Evolutionary conservation across 768 basidiomycete genomes (phyloP).

Genomic region (Suillus luteus): DNA sequence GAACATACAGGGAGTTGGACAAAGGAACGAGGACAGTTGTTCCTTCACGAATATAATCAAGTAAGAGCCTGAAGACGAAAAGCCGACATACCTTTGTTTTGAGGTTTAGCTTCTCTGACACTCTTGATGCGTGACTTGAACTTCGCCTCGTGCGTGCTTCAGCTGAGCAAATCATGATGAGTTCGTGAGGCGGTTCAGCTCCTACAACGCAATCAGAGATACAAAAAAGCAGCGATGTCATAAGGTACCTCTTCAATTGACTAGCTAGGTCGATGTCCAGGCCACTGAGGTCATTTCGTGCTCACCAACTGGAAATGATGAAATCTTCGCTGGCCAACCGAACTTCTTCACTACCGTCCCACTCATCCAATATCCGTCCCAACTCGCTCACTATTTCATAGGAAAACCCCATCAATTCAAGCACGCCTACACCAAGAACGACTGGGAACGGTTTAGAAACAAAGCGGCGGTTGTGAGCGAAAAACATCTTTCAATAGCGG

Average conservation of each 20-base stretch:
- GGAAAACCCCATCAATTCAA: too few species aligned
- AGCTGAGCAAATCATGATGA: constrained; percentile 38
- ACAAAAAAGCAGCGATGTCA: too few species aligned
- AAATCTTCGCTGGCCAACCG: background rate
- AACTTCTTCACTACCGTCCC: too few species aligned
- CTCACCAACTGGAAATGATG: background rate
- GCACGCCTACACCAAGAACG: too few species aligned
- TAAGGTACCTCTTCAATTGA: background rate
- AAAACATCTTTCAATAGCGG: too few species aligned
- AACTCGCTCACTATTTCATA: too few species aligned
- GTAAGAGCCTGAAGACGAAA: background rate
- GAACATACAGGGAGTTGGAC: constrained; percentile 94
- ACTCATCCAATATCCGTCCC: too few species aligned
- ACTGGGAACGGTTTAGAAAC: too few species aligned
- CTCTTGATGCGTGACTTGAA: constrained; percentile 87
- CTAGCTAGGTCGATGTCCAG: background rate
- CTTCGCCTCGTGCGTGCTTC: constrained; percentile 89
- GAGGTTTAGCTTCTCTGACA: constrained; percentile 69
- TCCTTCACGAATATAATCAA: constrained; percentile 45
- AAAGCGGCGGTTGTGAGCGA: too few species aligned
- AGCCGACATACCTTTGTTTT: constrained; percentile 55
- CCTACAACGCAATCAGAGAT: too few species aligned
- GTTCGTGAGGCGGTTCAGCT: too few species aligned
- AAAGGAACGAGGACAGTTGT: constrained; percentile 91
- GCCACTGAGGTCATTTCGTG: background rate